Percentiles rank a stretch among this genome's conserved stretches.
Evolutionary conservation across 2,329 filamentous ascomycete genomes (phyloP).

Genomic region (Phoma herbarum): DNA sequence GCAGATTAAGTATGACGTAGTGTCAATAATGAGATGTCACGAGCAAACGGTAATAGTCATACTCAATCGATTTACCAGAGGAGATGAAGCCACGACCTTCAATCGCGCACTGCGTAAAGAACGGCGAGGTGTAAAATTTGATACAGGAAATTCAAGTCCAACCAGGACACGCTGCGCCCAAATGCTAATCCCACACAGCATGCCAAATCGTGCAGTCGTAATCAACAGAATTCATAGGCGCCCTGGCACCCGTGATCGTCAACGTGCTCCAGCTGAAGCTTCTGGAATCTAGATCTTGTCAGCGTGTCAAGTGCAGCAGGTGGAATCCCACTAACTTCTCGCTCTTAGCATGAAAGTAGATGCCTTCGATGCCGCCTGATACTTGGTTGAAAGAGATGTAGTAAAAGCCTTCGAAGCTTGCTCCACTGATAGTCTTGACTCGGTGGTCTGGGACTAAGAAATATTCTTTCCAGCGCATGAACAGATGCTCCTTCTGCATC

Average conservation of each 20-base stretch:
- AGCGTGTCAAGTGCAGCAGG: conserved; percentile 13
- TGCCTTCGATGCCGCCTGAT: conserved; percentile 84
- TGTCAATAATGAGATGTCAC: background rate
- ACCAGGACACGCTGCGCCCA: conserved; percentile 34
- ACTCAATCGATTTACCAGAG: conserved; percentile 7
- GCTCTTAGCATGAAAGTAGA: conserved; percentile 98
- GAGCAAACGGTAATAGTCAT: background rate
- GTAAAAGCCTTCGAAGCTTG: conserved; percentile 98
- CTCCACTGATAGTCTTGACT: conserved; percentile 88
- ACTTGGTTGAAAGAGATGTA: conserved; percentile 99
- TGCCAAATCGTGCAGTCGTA: conserved; percentile 40
- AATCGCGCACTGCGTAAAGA: conserved; percentile 43
- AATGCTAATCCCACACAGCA: conserved; percentile 42
- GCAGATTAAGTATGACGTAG: conserved; percentile 12
- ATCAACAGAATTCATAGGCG: conserved; percentile 87
- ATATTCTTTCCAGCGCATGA: conserved; percentile 99
- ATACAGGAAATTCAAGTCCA: conserved; percentile 40
- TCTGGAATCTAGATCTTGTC: conserved; percentile 75
- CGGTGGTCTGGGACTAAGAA: conserved; percentile 96
- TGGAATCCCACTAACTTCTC: conserved; percentile 76
- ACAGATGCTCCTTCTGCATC: conserved; percentile 84
- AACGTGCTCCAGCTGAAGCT: conserved; percentile 89
- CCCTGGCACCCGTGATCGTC: conserved; percentile 83
- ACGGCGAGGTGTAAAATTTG: conserved; percentile 33
- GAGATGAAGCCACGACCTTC: conserved; percentile 29